Base-by-base conservation (phyloP, 1,139 yeast species). In the Geotrichum carabidarum region DNA sequence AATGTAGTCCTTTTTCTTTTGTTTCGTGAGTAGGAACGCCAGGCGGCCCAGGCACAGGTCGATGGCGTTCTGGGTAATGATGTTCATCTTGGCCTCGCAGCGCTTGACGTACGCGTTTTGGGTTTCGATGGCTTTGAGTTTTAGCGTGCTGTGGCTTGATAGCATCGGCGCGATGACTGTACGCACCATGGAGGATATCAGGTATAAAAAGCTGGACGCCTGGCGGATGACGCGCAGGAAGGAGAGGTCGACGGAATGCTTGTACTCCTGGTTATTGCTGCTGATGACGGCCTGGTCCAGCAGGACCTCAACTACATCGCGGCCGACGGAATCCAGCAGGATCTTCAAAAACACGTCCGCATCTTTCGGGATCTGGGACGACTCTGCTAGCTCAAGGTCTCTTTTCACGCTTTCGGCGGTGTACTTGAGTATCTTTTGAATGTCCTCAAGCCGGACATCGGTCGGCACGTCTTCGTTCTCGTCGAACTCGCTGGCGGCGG, bases 371-470 rank as follows among this genome's bases (percentile, higher is more conserved):
- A 87, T 75, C 59, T 79, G 83, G 18, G 71, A 68, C 4, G 71
- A 66, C 0, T 95, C 88, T 1, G 83, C 77, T 52, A 91, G 71
- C 64, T 89, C 96, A 64, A 88, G 78, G 6, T 85, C 76, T 64
- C 98, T 76, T 2, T 95, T 86, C 5, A 89, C 75, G 0, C 93
- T 79, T 69, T 91, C 98, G 32, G 90, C 87, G 2, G 85, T 78
- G 34, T 87, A 80, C 61, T 82, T 83, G 44, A 90, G 73, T 57
- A 88, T 78, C 1, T 77, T 73, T 62, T 88, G 93, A 2, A 87
- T 83, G 40, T 76, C 73, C n/a, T 72, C 65, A 15, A 58, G 49
- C 43, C 54, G 57, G 40, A 62, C 50, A 17, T 59, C 61, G 37
- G 54, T 62, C 22, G 59, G 59, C 9, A 62, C 44, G 14, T 60